These are phyloP conservation scores for Apophysomyces ossiformis DNA, from an alignment of 371 early-diverging fungal species.

Conservation along the genomic window DNA sequence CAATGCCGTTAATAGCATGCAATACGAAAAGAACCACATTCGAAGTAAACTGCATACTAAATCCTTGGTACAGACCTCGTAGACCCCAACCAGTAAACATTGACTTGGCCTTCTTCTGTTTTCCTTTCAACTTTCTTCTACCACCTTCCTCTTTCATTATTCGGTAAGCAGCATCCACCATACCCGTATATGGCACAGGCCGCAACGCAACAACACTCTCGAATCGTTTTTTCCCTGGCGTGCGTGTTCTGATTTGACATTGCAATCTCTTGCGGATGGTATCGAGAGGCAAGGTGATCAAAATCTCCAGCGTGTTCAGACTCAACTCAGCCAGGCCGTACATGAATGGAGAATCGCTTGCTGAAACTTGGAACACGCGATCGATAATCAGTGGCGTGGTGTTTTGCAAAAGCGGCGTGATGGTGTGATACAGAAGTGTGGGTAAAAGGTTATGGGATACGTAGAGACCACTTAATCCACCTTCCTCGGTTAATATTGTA, in stretches of 20 bases:
- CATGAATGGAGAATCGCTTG: slow-evolving; percentile 68
- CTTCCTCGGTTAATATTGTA: slow-evolving; percentile 82
- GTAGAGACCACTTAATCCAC: slow-evolving; percentile 75
- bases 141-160: slow-evolving; percentile 89
- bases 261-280: slow-evolving; percentile 88
- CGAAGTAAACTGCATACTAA: slow-evolving; percentile 70
- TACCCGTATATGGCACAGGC: slow-evolving; percentile 86
- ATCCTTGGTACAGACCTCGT: slow-evolving; percentile 80
- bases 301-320: slow-evolving; percentile 70
- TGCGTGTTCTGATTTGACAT: slow-evolving; percentile 69
- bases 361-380: slow-evolving; percentile 68
- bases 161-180: slow-evolving; percentile 77
- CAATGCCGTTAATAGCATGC: slow-evolving; percentile 58
- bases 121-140: slow-evolving; percentile 17
- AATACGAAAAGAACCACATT: slow-evolving; percentile 69
- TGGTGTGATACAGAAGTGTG: slow-evolving; percentile 75
- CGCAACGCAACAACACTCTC: slow-evolving; percentile 76
- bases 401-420: slow-evolving; percentile 76
- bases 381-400: slow-evolving; percentile 74
- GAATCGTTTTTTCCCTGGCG: slow-evolving; percentile 63
- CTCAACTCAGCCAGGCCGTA: slow-evolving; percentile 72
- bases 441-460: slow-evolving; percentile 72
- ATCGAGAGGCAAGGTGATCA: slow-evolving; percentile 86
- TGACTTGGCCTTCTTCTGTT: slow-evolving; percentile 20
- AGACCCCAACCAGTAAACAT: slow-evolving; percentile 60